Evolutionary conservation across 441 rosid species (phyloP).

Genomic region (Pelargonium exstipulatum): DNA sequence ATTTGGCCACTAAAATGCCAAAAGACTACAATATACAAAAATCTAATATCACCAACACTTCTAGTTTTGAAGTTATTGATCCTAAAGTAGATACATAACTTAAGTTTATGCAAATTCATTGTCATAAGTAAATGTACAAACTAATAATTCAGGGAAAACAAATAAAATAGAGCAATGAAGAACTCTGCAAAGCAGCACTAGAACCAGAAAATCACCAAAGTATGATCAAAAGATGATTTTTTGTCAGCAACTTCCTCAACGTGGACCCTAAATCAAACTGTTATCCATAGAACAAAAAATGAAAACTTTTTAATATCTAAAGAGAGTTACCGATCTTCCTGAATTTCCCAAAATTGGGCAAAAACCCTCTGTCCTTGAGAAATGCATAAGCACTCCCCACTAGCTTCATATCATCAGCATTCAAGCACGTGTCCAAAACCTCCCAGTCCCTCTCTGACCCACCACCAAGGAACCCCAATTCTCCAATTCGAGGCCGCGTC

Average conservation of each 20-base stretch:
- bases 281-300: neutral
- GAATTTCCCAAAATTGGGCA: slow-evolving; percentile 68
- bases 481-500: slow-evolving; percentile 22
- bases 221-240: too few species aligned
- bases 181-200: too few species aligned
- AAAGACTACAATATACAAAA: neutral
- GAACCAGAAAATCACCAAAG: too few species aligned
- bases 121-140: too few species aligned
- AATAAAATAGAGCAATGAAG: too few species aligned
- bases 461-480: slow-evolving; percentile 27
- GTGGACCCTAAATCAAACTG: too few species aligned
- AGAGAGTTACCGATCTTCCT: slow-evolving; percentile 46
- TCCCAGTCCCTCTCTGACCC: slow-evolving; percentile 63
- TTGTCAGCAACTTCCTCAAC: neutral
- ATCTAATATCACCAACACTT: too few species aligned
- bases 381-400: slow-evolving; percentile 60
- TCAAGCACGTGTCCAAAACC: slow-evolving; percentile 77
- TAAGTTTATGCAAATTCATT: too few species aligned
- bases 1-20: neutral
- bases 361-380: slow-evolving; percentile 51
- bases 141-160: too few species aligned
- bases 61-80: too few species aligned
- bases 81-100: too few species aligned
- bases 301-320: neutral
- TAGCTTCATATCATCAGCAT: slow-evolving; percentile 86